Base-by-base conservation (phyloP, 257 asterid genomes). In the Paulownia fortunei region DNA sequence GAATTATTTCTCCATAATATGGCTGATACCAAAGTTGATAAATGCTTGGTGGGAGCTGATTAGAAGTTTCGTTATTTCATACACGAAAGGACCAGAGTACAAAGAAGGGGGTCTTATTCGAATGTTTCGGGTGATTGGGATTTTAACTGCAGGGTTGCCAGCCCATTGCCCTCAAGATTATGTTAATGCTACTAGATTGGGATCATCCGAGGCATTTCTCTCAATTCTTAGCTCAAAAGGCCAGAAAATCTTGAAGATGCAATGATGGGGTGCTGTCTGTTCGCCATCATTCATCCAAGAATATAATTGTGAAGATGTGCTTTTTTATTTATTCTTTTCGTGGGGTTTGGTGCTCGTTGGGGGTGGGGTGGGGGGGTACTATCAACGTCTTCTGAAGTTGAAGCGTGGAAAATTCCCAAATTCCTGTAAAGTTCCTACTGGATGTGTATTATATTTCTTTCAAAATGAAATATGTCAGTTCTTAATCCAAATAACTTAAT, bases 141-240 rank as follows among this genome's bases (percentile, higher is more conserved):
- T 88, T 19, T 21, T 82, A 21, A n/a, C 58, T 0, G 85, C 90
- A 0, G 88, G 92, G 3, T 13, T 84, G 9, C 86, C 92, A 0
- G 86, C 82, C 1, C 92, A 86, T 73, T 73, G 66, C 47, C 84
- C 86, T 8, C 85, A 78, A 24, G 92, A 88, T 79, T 88, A 88
- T 62, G 86, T 82, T 16, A 86, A 88, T 65, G 58, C 88, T 8
- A 82, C 83, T 12, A 76, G 87, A 62, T 73, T 88, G 80, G 89
- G 86, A 32, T n/a, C 81, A 41, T 27, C 84, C 19, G 26, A 68
- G n/a, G 86, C 83, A 0, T 87, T 71, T 59, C 64, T 64, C 0
- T 72, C 73, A 11, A 15, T 16, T 26, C 5, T 34, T 24, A 6
- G 0, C 21, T 21, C 81, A 0, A 37, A 78, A 6, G 72, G 19